Conservation (phyloP, 2,329 filamentous ascomycete species). For the Cladosporium sp. region DNA sequence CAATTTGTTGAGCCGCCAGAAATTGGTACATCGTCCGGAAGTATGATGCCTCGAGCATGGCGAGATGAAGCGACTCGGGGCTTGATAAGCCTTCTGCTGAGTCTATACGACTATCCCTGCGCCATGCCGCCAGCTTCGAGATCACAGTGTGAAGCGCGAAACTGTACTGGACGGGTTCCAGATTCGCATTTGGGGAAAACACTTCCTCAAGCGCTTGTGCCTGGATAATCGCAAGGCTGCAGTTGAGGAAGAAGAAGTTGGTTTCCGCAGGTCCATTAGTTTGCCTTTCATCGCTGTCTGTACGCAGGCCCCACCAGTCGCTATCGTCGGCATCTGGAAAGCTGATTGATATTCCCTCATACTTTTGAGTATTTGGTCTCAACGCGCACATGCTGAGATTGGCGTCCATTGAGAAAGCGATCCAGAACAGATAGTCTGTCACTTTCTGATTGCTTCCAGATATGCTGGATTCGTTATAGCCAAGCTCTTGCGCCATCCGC, state of each 20-base stretch:
- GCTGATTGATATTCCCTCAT: neutral
- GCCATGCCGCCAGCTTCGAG: neutral
- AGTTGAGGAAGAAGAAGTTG: neutral
- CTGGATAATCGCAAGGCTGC: neutral
- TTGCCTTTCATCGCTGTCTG: too few relatives aligned
- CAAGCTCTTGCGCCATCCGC: neutral
- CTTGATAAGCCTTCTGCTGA: neutral
- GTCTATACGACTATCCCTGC: neutral
- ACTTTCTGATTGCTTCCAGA: neutral
- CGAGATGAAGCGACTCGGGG: neutral
- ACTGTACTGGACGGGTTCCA: neutral
- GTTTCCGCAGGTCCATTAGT: neutral
- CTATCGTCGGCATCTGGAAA: neutral
- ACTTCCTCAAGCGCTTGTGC: neutral
- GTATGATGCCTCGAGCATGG: neutral
- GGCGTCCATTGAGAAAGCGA: neutral
- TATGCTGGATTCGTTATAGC: neutral
- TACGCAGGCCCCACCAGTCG: neutral
- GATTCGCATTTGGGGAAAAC: neutral
- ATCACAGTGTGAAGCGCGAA: neutral
- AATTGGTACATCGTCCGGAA: neutral
- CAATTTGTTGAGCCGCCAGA: neutral
- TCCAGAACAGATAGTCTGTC: neutral
- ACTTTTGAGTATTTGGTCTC: neutral
- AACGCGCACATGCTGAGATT: neutral